Conservation (phyloP, 148 eudicot species). For the Fagopyrum homotropicum region DNA sequence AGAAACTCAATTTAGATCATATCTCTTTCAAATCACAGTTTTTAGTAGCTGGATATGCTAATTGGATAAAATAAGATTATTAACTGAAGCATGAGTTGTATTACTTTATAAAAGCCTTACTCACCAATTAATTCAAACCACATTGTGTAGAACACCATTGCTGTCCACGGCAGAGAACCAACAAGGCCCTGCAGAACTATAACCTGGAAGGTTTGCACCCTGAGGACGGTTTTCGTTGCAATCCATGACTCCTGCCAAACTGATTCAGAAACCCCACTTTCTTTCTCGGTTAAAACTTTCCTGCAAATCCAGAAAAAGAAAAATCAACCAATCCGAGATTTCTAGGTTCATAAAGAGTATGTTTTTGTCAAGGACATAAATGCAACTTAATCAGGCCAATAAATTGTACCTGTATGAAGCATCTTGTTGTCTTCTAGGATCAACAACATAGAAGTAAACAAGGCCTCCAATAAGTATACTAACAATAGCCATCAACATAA, state of each 20-base stretch:
- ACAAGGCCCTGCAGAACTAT: slow-evolving; percentile 92
- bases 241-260: slow-evolving; percentile 73
- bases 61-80: background rate
- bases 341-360: background rate
- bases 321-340: background rate
- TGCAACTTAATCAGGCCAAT: background rate
- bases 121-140: slow-evolving; percentile 94
- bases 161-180: slow-evolving; percentile 96
- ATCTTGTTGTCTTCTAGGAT: slow-evolving; percentile 41
- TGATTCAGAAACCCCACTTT: slow-evolving; percentile 31
- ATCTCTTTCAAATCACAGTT: background rate
- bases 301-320: slow-evolving; percentile 22
- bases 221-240: slow-evolving; percentile 67
- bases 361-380: background rate
- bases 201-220: slow-evolving; percentile 75
- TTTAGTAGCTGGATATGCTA: background rate
- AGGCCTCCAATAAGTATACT: slow-evolving; percentile 59
- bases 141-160: slow-evolving; percentile 89
- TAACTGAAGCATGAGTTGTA: background rate
- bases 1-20: background rate
- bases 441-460: slow-evolving; percentile 63
- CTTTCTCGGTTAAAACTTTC: slow-evolving; percentile 32
- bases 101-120: slow-evolving; percentile 11
- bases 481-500: slow-evolving; percentile 58
- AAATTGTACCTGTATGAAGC: slow-evolving; percentile 3